Evolutionary conservation across 441 rosid species (phyloP).

Genomic region (Gossypium aridum): DNA sequence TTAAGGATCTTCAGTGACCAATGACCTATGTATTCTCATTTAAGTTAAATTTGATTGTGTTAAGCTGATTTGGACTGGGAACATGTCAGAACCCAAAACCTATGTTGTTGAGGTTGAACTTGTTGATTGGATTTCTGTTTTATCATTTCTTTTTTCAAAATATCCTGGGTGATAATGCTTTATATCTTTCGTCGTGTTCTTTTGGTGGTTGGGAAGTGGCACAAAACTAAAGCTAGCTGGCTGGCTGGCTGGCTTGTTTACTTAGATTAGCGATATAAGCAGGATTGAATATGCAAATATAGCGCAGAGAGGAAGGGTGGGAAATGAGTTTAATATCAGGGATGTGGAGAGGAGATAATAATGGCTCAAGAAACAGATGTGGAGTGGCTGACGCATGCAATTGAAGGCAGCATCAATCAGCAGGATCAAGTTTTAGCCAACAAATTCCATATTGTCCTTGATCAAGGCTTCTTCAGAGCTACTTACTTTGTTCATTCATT

Average conservation of each 20-base stretch:
- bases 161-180: no score
- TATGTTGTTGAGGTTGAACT: background rate
- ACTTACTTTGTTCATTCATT: no score
- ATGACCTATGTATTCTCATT: background rate
- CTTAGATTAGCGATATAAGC: no score
- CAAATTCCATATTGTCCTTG: no score
- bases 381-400: background rate
- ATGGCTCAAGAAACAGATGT: conserved; percentile 65
- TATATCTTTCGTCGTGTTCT: background rate
- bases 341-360: conserved; percentile 61
- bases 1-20: background rate
- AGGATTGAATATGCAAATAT: no score
- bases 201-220: background rate
- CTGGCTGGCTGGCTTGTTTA: no score
- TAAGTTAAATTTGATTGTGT: background rate
- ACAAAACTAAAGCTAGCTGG: no score
- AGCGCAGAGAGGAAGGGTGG: conserved; percentile 22
- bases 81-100: background rate
- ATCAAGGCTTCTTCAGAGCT: no score
- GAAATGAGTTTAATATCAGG: conserved; percentile 61
- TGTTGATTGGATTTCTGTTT: background rate
- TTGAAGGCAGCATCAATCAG: no score
- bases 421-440: no score
- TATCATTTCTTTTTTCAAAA: background rate
- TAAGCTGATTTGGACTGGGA: background rate